Evolutionary conservation across 345 rosid species (phyloP).

Genomic region (Eucalyptus curtisii): DNA sequence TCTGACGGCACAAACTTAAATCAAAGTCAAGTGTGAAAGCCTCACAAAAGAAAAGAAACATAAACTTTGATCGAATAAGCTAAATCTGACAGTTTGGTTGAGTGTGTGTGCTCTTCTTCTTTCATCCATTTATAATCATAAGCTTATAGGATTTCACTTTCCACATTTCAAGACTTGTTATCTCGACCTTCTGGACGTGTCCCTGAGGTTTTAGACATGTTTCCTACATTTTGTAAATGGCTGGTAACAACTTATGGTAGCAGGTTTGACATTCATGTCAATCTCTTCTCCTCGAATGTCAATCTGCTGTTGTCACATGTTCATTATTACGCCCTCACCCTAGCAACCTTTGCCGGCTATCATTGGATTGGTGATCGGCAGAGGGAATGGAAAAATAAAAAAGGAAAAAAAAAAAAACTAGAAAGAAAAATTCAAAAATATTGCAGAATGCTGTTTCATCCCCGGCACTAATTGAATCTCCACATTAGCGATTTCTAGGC

Average conservation of each 20-base stretch:
- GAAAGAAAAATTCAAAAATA: neutral
- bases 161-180: neutral
- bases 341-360: neutral
- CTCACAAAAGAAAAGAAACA: neutral
- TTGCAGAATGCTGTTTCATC: neutral
- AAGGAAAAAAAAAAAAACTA: neutral
- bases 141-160: neutral
- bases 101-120: neutral
- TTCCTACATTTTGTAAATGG: neutral
- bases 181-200: neutral
- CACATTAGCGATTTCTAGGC: no score
- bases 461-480: neutral
- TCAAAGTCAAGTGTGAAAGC: neutral
- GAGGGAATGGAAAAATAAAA: neutral
- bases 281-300: no score
- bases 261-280: no score
- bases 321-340: neutral
- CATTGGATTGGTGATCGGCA: accelerated
- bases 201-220: neutral
- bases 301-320: neutral
- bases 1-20: neutral
- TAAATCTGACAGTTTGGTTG: neutral
- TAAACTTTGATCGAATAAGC: neutral
- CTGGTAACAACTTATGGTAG: no score
- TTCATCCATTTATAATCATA: neutral